Conservation (phyloP, 2,329 filamentous ascomycete species). For the Exophiala viscosa region DNA sequence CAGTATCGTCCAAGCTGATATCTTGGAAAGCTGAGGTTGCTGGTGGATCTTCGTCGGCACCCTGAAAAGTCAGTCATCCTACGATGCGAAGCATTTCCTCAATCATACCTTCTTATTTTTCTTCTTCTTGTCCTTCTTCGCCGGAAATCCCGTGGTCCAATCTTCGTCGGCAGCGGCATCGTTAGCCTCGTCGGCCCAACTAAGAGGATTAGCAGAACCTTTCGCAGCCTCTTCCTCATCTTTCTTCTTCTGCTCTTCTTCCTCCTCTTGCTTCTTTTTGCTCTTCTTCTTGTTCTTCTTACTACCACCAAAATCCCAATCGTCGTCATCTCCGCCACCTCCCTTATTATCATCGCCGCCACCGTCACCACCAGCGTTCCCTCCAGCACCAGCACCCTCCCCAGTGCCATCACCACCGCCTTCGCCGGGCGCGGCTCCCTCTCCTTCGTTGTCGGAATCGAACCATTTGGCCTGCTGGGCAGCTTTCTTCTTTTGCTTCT, state of each 20-base stretch:
- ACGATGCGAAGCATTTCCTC: neutral
- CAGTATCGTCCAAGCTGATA: conserved; percentile 61
- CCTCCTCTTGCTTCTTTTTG: conserved; percentile 34
- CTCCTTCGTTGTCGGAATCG: conserved; percentile 47
- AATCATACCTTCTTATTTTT: conserved; percentile 51
- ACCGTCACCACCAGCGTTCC: conserved; percentile 31
- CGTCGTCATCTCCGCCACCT: conserved; percentile 41
- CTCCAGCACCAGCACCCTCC: conserved; percentile 34
- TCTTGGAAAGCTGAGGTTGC: conserved; percentile 60
- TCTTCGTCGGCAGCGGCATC: conserved; percentile 48
- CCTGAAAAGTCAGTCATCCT: conserved; percentile 21
- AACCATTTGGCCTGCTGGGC: conserved; percentile 41
- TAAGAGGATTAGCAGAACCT: conserved; percentile 33
- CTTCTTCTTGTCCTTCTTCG: conserved; percentile 50
- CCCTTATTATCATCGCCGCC: conserved; percentile 39
- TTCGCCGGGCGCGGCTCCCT: conserved; percentile 34
- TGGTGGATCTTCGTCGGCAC: conserved; percentile 35
- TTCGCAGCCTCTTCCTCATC: conserved; percentile 35
- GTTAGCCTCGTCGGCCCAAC: conserved; percentile 44
- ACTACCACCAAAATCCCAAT: conserved; percentile 36
- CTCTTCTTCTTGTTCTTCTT: conserved; percentile 37
- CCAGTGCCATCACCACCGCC: conserved; percentile 35
- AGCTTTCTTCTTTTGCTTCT: conserved; percentile 48
- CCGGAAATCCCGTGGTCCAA: conserved; percentile 48
- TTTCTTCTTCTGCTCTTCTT: conserved; percentile 32